phyloP scores from a whole-genome alignment of 768 basidiomycete species.

The Sporobolomyces pararoseus region DNA sequence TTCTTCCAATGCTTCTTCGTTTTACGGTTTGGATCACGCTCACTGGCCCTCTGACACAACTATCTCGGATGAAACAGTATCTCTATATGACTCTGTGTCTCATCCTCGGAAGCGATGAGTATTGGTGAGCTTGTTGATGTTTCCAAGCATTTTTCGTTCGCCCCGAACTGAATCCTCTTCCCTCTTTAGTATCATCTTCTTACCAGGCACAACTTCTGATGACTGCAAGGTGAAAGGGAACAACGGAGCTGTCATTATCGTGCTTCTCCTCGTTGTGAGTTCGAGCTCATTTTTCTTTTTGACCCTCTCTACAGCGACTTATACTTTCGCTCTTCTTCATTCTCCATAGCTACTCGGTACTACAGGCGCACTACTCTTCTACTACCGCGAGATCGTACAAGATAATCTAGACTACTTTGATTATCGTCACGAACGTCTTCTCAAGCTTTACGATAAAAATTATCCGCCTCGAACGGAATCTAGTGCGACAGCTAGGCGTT shows the following conservation, averaged over 20 bases:
- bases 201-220: not conserved
- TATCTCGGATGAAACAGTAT: not conserved
- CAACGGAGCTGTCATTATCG: not conserved
- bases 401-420: slow-evolving; percentile 12
- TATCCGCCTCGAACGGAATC: too few species aligned
- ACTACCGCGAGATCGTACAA: not conserved
- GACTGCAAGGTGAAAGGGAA: slow-evolving; percentile 16
- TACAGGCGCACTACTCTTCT: not conserved
- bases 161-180: not conserved
- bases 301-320: not conserved
- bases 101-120: not conserved
- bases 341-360: not conserved
- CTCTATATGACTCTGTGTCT: slow-evolving; percentile 1
- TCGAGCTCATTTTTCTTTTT: not conserved
- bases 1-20: not conserved
- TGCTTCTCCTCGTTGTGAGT: not conserved
- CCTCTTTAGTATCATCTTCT: not conserved
- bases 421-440: not conserved
- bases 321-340: not conserved
- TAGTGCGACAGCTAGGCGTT: too few species aligned
- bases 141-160: not conserved
- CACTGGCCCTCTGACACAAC: not conserved
- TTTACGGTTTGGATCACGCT: too few species aligned
- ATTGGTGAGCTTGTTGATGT: not conserved
- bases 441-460: too few species aligned